These are phyloP conservation scores for Candida sanyaensis DNA, from an alignment of 1,139 yeast genomes.

Conservation along the genomic window DNA sequence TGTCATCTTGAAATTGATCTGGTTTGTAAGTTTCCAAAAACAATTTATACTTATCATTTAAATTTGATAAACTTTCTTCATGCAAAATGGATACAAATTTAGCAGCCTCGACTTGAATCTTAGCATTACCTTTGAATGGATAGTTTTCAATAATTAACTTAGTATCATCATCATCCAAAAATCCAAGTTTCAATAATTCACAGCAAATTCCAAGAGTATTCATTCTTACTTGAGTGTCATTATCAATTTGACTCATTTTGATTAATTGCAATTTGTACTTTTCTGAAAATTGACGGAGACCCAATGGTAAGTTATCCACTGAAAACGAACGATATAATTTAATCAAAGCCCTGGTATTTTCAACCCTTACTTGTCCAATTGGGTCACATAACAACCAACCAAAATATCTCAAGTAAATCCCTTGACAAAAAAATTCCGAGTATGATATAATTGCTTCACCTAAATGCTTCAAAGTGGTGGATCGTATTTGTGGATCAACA, in stretches of 20 bases:
- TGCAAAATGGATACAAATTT: constrained; percentile 29
- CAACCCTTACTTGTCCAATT: constrained; percentile 59
- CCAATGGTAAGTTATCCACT: constrained; percentile 19
- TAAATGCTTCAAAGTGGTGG: constrained; percentile 62
- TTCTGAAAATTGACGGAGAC: constrained; percentile 66
- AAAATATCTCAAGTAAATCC: constrained; percentile 69
- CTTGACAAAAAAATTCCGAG: constrained; percentile 71
- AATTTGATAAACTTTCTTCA: constrained; percentile 16
- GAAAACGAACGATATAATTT: constrained; percentile 43
- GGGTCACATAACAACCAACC: constrained; percentile 86
- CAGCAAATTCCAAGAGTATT: constrained; percentile 54
- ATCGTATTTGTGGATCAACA: constrained; percentile 69
- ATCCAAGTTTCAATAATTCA: constrained; percentile 61
- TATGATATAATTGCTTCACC: constrained; percentile 69
- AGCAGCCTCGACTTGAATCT: constrained; percentile 34
- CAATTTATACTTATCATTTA: constrained; percentile 23
- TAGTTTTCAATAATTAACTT: constrained; percentile 7
- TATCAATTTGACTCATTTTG: constrained; percentile 50
- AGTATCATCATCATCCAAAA: constrained; percentile 49
- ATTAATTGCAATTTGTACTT: constrained; percentile 65
- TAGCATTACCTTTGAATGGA: constrained; percentile 28
- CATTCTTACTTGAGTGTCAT: constrained; percentile 48
- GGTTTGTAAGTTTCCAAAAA: constrained; percentile 24
- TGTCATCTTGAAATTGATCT: constrained; percentile 22
- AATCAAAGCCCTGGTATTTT: constrained; percentile 60